phyloP scores from a whole-genome alignment of 495 filamentous ascomycete genomes.

The Penicillium macrosclerotiorum region DNA sequence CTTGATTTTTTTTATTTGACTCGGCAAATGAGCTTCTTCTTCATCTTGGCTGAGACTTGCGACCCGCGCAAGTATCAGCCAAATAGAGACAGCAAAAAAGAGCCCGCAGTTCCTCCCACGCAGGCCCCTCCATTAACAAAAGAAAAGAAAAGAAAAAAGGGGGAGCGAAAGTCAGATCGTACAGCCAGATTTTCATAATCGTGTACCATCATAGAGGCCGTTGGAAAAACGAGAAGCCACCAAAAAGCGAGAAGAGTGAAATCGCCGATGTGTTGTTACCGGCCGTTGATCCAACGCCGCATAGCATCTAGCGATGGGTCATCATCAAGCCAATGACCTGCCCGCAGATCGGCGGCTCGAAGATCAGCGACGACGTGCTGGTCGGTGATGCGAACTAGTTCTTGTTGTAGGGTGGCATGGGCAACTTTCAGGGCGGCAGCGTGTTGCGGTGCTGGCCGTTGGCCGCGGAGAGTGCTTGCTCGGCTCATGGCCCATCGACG shows the following conservation, averaged over 20 bases:
- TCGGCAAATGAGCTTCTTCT: too few species aligned
- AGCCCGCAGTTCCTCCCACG: slow-evolving; percentile 1
- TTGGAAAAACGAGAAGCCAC: too few species aligned
- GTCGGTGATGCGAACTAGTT: slow-evolving; percentile 66
- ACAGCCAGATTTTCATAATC: not conserved
- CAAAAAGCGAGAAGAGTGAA: too few species aligned
- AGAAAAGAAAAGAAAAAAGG: slow-evolving; percentile 8
- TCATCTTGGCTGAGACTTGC: slow-evolving; percentile 6
- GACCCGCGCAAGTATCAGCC: slow-evolving; percentile 18
- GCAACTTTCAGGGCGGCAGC: slow-evolving; percentile 55
- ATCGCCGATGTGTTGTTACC: too few species aligned
- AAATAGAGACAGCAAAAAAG: not conserved
- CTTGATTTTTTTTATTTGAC: too few species aligned
- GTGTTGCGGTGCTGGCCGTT: slow-evolving; percentile 57
- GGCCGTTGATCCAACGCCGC: slow-evolving; percentile 42
- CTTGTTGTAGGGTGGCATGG: slow-evolving; percentile 57
- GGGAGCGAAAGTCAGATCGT: not conserved
- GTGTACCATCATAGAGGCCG: slow-evolving; percentile 3
- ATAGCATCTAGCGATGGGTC: slow-evolving; percentile 57
- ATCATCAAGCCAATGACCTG: slow-evolving; percentile 72
- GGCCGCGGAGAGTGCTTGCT: slow-evolving; percentile 62
- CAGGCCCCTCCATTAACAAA: slow-evolving; percentile 9
- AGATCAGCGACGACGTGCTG: slow-evolving; percentile 64
- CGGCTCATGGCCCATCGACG: slow-evolving; percentile 78
- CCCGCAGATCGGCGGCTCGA: slow-evolving; percentile 58